Evolutionary conservation across 495 filamentous ascomycete genomes (phyloP).

Genomic region (Rusavskia elegans): DNA sequence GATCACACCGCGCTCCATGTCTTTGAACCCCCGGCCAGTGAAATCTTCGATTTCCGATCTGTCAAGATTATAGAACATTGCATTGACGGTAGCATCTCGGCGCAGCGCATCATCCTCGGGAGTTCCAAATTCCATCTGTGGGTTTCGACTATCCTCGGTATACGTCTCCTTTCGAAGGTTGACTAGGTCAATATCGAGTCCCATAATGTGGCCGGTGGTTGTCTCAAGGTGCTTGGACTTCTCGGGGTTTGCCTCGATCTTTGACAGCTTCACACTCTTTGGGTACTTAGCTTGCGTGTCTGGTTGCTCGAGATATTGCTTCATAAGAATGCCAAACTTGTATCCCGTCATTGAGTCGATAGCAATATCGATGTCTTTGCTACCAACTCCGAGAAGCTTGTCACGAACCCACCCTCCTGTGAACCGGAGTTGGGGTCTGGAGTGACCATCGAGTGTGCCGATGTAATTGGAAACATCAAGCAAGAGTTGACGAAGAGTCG

Average conservation of each 20-base stretch:
- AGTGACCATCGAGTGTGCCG: constrained; percentile 28
- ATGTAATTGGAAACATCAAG: constrained; percentile 61
- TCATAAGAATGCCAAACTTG: constrained; percentile 53
- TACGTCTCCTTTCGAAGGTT: constrained; percentile 91
- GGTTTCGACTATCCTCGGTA: constrained; percentile 68
- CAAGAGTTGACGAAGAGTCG: constrained; percentile 50
- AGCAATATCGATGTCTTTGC: constrained; percentile 87
- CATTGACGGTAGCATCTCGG: constrained; percentile 88
- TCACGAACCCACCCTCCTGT: constrained; percentile 98
- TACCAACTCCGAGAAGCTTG: constrained; percentile 67
- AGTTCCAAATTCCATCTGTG: constrained; percentile 85
- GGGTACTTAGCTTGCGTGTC: constrained; percentile 30
- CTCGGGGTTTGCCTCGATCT: constrained; percentile 79
- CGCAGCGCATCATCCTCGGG: constrained; percentile 78
- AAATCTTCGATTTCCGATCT: constrained; percentile 66
- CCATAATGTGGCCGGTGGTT: constrained; percentile 69
- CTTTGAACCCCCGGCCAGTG: constrained; percentile 53
- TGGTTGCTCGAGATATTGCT: constrained; percentile 37
- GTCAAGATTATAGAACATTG: constrained; percentile 89
- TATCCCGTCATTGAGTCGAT: constrained; percentile 93
- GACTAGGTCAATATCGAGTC: constrained; percentile 83
- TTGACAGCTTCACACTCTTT: constrained; percentile 39
- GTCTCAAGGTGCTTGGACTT: constrained; percentile 97
- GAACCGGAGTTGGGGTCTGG: constrained; percentile 48
- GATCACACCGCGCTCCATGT: constrained; percentile 57